A percentile compares a stretch with the other conserved stretches of the same genome.
These are phyloP conservation scores for Serendipita vermifera DNA, from an alignment of 768 basidiomycete genomes.

Conservation along the genomic window DNA sequence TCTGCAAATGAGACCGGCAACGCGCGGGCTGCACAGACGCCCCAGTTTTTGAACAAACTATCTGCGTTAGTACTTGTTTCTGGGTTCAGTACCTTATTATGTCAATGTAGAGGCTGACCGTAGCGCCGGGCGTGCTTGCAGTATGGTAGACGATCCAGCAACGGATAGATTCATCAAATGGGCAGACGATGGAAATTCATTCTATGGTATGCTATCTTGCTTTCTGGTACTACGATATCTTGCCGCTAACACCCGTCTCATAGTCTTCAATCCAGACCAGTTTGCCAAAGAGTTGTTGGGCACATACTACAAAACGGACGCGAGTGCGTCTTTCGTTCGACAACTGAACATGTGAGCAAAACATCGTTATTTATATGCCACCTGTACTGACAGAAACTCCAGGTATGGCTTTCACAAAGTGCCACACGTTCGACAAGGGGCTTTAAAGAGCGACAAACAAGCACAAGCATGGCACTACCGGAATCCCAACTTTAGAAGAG, in stretches of 20 bases:
- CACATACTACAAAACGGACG: conserved; percentile 94
- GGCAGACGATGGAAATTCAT: conserved; percentile 83
- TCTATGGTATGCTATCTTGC: conserved; percentile 51
- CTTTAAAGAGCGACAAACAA: conserved; percentile 67
- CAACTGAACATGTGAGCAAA: conserved; percentile 75
- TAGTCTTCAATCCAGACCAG: conserved; percentile 77
- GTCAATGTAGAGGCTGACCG: conserved; percentile 12
- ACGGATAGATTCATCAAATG: conserved; percentile 81
- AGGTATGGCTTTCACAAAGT: conserved; percentile 78
- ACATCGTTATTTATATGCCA: not conserved
- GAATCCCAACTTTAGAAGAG: conserved; percentile 78
- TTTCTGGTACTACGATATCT: not conserved
- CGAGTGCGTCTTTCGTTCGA: conserved; percentile 83
- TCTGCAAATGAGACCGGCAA: not conserved
- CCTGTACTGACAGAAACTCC: no score
- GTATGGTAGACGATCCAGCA: conserved; percentile 81
- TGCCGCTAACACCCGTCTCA: conserved; percentile 14
- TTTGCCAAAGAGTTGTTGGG: conserved; percentile 84
- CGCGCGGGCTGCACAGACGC: conserved; percentile 33
- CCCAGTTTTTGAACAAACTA: conserved; percentile 86
- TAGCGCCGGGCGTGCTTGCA: conserved; percentile 23
- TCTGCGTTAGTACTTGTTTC: conserved; percentile 53
- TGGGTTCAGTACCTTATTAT: conserved; percentile 15
- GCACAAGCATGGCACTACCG: conserved; percentile 86
- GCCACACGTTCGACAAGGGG: conserved; percentile 90